Evolutionary conservation across 495 filamentous ascomycete species (phyloP).

Genomic region (Daldinia decipiens): DNA sequence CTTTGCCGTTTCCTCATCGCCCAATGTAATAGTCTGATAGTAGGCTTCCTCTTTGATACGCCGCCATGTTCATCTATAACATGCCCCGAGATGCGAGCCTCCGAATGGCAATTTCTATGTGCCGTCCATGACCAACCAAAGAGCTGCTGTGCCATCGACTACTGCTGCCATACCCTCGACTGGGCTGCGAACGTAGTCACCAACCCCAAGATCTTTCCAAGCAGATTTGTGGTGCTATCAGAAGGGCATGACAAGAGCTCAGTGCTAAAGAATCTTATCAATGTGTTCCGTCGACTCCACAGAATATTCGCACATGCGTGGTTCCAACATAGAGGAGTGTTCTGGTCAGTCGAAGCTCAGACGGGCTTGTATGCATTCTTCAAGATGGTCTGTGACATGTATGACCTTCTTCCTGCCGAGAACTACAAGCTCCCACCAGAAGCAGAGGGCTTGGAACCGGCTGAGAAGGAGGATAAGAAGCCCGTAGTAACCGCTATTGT

Average conservation of each 20-base stretch:
- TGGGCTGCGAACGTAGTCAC: conserved; percentile 94
- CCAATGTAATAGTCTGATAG: conserved; percentile 89
- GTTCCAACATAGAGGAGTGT: conserved; percentile 96
- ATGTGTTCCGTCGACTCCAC: conserved; percentile 93
- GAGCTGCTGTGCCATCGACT: conserved; percentile 96
- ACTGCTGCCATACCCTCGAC: conserved; percentile 97
- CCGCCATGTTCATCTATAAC: conserved; percentile 87
- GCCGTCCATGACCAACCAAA: conserved; percentile 96
- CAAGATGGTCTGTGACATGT: conserved; percentile 94
- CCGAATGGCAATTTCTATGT: conserved; percentile 98
- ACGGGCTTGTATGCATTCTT: conserved; percentile 93
- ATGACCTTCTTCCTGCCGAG: conserved; percentile 86
- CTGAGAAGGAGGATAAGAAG: conserved; percentile 50
- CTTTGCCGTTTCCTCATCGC: conserved; percentile 93
- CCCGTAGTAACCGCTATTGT: conserved; percentile 52
- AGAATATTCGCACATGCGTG: conserved; percentile 98
- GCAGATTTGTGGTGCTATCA: conserved; percentile 75
- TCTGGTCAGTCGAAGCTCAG: conserved; percentile 91
- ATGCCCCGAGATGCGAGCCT: conserved; percentile 97
- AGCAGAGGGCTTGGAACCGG: conserved; percentile 78
- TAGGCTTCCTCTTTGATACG: conserved; percentile 88
- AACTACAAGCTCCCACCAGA: conserved; percentile 95
- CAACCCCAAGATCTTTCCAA: conserved; percentile 90
- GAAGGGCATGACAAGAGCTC: conserved; percentile 68
- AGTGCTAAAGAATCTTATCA: conserved; percentile 84